Evolutionary conservation across 2,329 filamentous ascomycete species (phyloP), one percentile per base, ranked within the genome.

Genomic region (Arthroderma sp.): DNA sequence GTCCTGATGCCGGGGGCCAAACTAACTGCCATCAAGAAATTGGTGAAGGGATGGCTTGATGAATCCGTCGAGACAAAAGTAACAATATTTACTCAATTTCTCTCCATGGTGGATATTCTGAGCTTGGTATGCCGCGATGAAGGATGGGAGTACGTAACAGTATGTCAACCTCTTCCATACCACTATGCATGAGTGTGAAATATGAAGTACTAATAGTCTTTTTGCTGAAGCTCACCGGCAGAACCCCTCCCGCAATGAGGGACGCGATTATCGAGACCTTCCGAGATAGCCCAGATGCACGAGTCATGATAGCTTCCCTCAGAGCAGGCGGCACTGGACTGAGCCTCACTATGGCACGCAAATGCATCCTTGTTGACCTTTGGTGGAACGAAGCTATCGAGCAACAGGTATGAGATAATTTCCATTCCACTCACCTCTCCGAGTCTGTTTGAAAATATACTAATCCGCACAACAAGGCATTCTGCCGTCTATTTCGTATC

Each of bases 311-410:
- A 8, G 70, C 73, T 1, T 73, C 72, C 0, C 60, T 80, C 1
- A 74, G 70, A 42, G 73, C 70, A 22, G 78, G 78, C 30, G 77
- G 77, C 2, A 59, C 66, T 4, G 72, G 74, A 0, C 66, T 82
- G 22, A 80, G 82, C 51, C 61, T 82, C 7, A 78, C 75, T 0
- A 71, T 71, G 58, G 78, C 78, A 1, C 77, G 74, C 40, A 68
- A 74, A 3, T 71, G 76, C 22, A 75, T 79, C 15, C 60, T 73
- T 0, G 42, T 74, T 0, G 75, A 80, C 30, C 60, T 66, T 0
- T 79, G 74, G 74, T 86, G 77, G 76, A 84, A 85, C 46, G 59
- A 60, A 1, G 66, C 70, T 0, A 58, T 68, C 0, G 79, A 86
- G 51, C 64, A 77, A n/a, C 82, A 86, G 53, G 79, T 56, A 52